phyloP scores from a whole-genome alignment of 2,329 filamentous ascomycete genomes.

The Ilyonectria robusta region DNA sequence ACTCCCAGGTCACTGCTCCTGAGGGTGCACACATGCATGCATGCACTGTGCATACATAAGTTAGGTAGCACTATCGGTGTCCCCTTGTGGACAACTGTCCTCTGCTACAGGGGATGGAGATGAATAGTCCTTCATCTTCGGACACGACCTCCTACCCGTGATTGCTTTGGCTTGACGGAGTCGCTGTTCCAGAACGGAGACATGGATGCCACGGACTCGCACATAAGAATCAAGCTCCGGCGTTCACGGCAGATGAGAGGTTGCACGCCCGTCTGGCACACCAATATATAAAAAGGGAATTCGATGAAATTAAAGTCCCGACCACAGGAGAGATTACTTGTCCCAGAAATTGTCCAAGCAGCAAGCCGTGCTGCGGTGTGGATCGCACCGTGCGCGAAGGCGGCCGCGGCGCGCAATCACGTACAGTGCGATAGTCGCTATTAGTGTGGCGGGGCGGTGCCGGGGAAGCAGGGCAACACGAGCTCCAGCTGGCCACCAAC shows the following conservation, averaged over 20 bases:
- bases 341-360: slow-evolving; percentile 41
- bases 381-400: slow-evolving; percentile 29
- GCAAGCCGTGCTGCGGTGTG: slow-evolving; percentile 42
- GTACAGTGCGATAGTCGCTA: slow-evolving; percentile 46
- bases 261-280: slow-evolving; percentile 18
- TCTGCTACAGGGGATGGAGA: slow-evolving; percentile 33
- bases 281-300: slow-evolving; percentile 44
- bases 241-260: slow-evolving; percentile 37
- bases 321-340: slow-evolving; percentile 46
- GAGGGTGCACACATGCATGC: slow-evolving; percentile 14
- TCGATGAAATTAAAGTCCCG: slow-evolving; percentile 47
- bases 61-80: not conserved
- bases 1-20: not conserved
- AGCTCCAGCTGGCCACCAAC: slow-evolving; percentile 36
- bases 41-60: slow-evolving; percentile 15
- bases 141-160: slow-evolving; percentile 29
- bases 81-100: slow-evolving; percentile 10
- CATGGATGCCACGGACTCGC: slow-evolving; percentile 47
- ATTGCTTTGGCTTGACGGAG: slow-evolving; percentile 33
- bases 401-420: slow-evolving; percentile 24
- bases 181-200: slow-evolving; percentile 36
- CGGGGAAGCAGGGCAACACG: slow-evolving; percentile 30
- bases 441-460: slow-evolving; percentile 18
- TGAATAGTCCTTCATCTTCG: slow-evolving; percentile 30
- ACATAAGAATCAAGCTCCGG: slow-evolving; percentile 31